Base-by-base conservation (phyloP, 2,329 filamentous ascomycete species). In the Cryphonectria naterciae region DNA sequence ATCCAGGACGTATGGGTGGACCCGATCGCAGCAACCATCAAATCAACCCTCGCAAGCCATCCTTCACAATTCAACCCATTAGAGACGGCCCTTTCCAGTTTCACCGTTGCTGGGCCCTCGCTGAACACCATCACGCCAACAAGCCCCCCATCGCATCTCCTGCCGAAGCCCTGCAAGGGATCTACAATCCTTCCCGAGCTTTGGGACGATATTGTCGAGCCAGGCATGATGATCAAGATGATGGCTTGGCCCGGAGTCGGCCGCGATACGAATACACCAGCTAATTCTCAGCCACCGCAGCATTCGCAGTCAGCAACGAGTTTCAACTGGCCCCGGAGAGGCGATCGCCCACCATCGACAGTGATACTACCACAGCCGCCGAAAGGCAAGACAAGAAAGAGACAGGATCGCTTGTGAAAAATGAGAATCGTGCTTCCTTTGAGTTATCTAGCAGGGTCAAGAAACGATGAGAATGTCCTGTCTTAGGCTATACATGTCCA, bases 171-270 rank as follows among this genome's bases (percentile, higher is more conserved):
- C 35, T 62, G 70, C 58, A 58, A 64, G 19, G 67, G 67, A 32
- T 49, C 67, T n/a, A 66, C 70, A 6, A 67, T 74, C 46, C 54
- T 74, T 17, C 73, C 71, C 10, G 71, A 74, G 69, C 69, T 73
- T 6, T 74, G 73, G 73, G 73, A 74, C 6, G 62, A 68, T 25
- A 25, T 74, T 32, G 49, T 73, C 37, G 71, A 74, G 68, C 73
- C 73, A 19, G 73, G 73, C 7, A 74, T 74, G 73, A 41, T 72
- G 7, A 62, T 74, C 46, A 56, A 64, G 54, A 73, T 74, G 73
- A 64, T 63, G 7, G 65, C 69, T 56, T 72, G 72, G 70, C 72
- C 70, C 43, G 43, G 37, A 19, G 28, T 43, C 43, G 61, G 41
- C 7, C n/a, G 37, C 28, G 32, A 60, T n/a, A 61, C n/a, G 1